Base-by-base conservation (phyloP, 2,329 filamentous ascomycete species). In the Colletotrichum lupini region DNA sequence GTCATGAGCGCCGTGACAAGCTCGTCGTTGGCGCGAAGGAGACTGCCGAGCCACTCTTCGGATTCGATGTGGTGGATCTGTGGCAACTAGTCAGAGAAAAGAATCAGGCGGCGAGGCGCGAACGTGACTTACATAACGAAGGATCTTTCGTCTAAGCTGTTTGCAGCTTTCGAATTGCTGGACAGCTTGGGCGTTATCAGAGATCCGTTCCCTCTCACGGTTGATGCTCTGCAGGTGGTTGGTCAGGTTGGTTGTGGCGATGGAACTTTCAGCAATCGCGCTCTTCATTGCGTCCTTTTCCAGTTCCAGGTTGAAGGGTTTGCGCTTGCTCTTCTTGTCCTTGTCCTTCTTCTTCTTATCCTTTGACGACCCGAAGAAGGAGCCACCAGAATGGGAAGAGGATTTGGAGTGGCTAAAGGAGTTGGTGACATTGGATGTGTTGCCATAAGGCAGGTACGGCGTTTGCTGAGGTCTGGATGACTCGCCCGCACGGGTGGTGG, bases 11-110 rank as follows among this genome's bases (percentile, higher is more conserved):
- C 95, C 74, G 93, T 93, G 53, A 98, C 94, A n/a, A 99, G 92
- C 82, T 97, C 94, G 78, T 99, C 97, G 78, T 99, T 98, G 76
- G 96, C 95, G 78, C 97, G 94, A 22, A 99, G 91, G 5, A 99
- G 88, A 74, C 94, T 92, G 55, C 96, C 97, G 9, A 99, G 92
- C 88, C 94, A 98, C 79, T 98, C 92, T 79, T 98, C 96, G 9
- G 92, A 92, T 80, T 98, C 94, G 14, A 98, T 93, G 63, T 95
- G 89, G 79, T 98, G 95, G 75, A 98, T 98, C 90, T 92, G 68
- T 2, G 11, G 26, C 24, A 32, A 65, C 82, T 57, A 81, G 80
- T 52, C 19, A 64, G 5, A 60, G 19, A 24, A 58, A 35, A 53
- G 9, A 12, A 58, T 11, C 49, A 19, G 4, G 53, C 6, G 30